phyloP scores from a whole-genome alignment of 2,329 filamentous ascomycete species.

The Ramularia collo-cygni region DNA sequence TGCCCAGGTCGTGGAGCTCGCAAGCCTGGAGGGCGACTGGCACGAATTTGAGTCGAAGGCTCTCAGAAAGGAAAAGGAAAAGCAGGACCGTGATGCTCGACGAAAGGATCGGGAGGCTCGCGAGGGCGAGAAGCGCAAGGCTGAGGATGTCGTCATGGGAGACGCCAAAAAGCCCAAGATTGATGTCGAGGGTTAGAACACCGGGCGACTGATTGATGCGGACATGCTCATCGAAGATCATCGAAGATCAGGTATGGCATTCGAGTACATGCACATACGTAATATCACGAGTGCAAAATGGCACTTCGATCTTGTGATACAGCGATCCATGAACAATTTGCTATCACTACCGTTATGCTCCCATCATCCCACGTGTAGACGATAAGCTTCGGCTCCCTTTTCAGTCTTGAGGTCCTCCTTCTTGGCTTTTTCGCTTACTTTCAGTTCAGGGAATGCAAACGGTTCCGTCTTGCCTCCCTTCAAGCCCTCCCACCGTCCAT shows the following conservation, averaged over 20 bases:
- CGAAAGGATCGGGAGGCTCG: conserved; percentile 39
- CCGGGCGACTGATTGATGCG: neutral
- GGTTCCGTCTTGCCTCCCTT: conserved; percentile 56
- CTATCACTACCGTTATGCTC: neutral
- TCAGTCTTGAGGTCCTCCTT: conserved; percentile 42
- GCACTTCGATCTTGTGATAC: neutral
- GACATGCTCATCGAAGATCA: no score
- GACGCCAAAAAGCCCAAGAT: conserved; percentile 21
- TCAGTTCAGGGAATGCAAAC: conserved; percentile 58
- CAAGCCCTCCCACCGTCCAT: conserved; percentile 58
- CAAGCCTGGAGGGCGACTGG: conserved; percentile 85
- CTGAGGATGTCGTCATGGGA: conserved; percentile 20
- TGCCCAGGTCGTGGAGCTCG: conserved; percentile 74
- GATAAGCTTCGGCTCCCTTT: conserved; percentile 37
- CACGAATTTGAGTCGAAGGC: conserved; percentile 98
- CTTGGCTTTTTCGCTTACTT: conserved; percentile 50
- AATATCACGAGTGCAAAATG: neutral
- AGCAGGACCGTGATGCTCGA: conserved; percentile 51
- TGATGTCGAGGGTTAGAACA: conserved; percentile 4
- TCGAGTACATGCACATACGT: no score
- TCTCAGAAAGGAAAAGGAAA: conserved; percentile 80
- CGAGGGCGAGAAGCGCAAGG: conserved; percentile 38
- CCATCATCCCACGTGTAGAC: no score
- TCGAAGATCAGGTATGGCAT: no score
- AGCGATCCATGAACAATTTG: neutral